A percentile compares a stretch with the other conserved stretches of the same genome.
These are phyloP conservation scores for Chlorencoelia australis DNA, from an alignment of 2,329 filamentous ascomycete genomes.

Conservation along the genomic window DNA sequence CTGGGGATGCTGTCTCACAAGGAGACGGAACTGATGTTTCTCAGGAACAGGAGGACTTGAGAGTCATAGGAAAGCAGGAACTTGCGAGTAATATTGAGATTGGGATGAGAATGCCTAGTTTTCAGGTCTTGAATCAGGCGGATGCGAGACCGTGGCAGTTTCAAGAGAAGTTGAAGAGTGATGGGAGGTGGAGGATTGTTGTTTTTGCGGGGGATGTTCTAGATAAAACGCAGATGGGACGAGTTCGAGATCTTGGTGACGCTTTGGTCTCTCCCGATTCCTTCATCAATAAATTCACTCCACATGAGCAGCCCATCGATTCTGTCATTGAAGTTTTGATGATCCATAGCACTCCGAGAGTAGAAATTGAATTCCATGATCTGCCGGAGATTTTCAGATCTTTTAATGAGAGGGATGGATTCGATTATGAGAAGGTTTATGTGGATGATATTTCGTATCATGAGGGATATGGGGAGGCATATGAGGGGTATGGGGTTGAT, in stretches of 20 bases:
- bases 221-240: slow-evolving; percentile 31
- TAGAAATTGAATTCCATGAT: slow-evolving; percentile 39
- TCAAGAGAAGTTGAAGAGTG: slow-evolving; percentile 43
- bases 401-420: slow-evolving; percentile 37
- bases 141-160: slow-evolving; percentile 45
- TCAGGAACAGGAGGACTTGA: slow-evolving; percentile 31
- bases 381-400: slow-evolving; percentile 40
- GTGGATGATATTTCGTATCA: slow-evolving; percentile 44
- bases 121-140: slow-evolving; percentile 50
- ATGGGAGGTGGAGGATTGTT: slow-evolving; percentile 48
- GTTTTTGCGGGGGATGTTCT: slow-evolving; percentile 53
- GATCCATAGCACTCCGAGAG: slow-evolving; percentile 44
- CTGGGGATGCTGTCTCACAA: slow-evolving; percentile 32
- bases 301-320: slow-evolving; percentile 30
- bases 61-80: slow-evolving; percentile 39
- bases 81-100: slow-evolving; percentile 24
- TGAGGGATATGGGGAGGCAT: slow-evolving; percentile 40
- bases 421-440: slow-evolving; percentile 47
- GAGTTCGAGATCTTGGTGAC: slow-evolving; percentile 38
- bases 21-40: slow-evolving; percentile 40
- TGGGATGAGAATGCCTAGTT: slow-evolving; percentile 49
- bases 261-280: slow-evolving; percentile 29
- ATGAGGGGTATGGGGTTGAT: slow-evolving; percentile 50
- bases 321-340: slow-evolving; percentile 50
- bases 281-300: slow-evolving; percentile 37